phyloP scores from a whole-genome alignment of 2,329 filamentous ascomycete species.

The Alternaria conjuncta region DNA sequence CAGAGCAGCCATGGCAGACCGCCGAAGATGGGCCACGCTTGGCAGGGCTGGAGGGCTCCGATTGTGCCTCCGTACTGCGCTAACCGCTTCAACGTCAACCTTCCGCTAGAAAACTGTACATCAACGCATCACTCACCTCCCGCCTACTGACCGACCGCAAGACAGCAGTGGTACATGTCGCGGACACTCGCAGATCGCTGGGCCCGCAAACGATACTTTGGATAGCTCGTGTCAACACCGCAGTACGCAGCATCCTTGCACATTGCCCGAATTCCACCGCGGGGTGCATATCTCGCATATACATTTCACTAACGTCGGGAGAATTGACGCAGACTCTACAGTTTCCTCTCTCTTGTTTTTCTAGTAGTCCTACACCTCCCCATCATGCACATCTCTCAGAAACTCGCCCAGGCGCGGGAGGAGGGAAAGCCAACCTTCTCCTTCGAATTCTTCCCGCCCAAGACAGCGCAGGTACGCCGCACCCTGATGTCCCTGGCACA shows the following conservation, averaged over 20 bases:
- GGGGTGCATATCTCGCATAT: conserved; percentile 23
- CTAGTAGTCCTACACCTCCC: conserved; percentile 1
- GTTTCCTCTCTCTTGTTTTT: conserved; percentile 5
- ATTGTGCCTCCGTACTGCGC: conserved; percentile 23
- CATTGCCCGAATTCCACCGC: conserved; percentile 19
- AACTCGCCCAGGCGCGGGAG: conserved; percentile 81
- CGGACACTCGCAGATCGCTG: conserved; percentile 60
- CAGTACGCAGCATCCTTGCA: conserved; percentile 33
- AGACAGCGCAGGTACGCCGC: conserved; percentile 74
- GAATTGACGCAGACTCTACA: conserved; percentile 3
- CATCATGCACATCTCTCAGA: conserved; percentile 94
- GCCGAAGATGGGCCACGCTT: conserved; percentile 19
- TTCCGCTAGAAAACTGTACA: conserved; percentile 28
- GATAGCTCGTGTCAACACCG: conserved; percentile 41
- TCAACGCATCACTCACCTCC: conserved; percentile 19
- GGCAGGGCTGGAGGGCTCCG: conserved; percentile 20
- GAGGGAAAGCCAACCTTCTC: conserved; percentile 88
- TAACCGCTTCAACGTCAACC: conserved; percentile 21
- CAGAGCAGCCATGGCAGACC: conserved; percentile 1
- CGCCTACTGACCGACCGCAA: background rate
- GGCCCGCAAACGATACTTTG: conserved; percentile 55
- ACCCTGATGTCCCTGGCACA: background rate
- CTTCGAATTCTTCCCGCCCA: conserved; percentile 99
- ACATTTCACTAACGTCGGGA: conserved; percentile 7
- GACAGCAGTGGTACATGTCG: conserved; percentile 56